phyloP scores from a whole-genome alignment of 2,329 filamentous ascomycete species.

The Fusarium caatingaense region DNA sequence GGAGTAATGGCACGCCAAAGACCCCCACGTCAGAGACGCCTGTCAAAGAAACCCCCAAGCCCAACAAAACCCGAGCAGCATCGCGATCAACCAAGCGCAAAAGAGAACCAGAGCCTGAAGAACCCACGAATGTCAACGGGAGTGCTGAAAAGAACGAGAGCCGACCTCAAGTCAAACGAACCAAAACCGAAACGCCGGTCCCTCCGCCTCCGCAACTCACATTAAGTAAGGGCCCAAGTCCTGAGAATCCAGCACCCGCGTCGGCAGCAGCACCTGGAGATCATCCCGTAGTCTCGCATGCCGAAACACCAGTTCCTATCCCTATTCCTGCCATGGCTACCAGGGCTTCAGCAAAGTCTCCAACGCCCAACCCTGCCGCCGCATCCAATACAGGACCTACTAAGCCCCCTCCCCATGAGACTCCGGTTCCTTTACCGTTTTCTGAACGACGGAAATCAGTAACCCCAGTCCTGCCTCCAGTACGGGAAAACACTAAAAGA shows the following conservation, averaged over 20 bases:
- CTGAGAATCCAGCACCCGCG: constrained; percentile 34
- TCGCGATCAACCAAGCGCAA: constrained; percentile 59
- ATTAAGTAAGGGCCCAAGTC: constrained; percentile 45
- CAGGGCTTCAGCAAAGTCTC: constrained; percentile 50
- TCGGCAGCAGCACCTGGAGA: constrained; percentile 39
- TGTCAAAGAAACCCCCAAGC: constrained; percentile 46
- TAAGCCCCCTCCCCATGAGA: constrained; percentile 51
- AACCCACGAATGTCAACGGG: constrained; percentile 47
- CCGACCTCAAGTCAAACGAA: constrained; percentile 60
- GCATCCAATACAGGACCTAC: constrained; percentile 46
- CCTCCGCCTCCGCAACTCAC: constrained; percentile 57
- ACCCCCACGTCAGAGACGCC: constrained; percentile 42
- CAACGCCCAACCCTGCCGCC: constrained; percentile 44
- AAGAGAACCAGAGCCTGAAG: constrained; percentile 53
- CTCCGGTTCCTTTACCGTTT: constrained; percentile 53
- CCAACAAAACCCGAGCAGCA: constrained; percentile 47
- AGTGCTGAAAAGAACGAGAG: constrained; percentile 40
- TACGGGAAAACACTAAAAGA: constrained; percentile 52
- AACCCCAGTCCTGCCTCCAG: constrained; percentile 49
- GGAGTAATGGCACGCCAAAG: constrained; percentile 42
- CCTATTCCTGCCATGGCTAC: constrained; percentile 48
- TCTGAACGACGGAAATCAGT: constrained; percentile 49
- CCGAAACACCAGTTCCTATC: constrained; percentile 59
- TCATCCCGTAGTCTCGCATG: constrained; percentile 38
- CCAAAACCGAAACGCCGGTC: constrained; percentile 68